Conservation (phyloP, 345 rosid species). For the Jatropha curcas region DNA sequence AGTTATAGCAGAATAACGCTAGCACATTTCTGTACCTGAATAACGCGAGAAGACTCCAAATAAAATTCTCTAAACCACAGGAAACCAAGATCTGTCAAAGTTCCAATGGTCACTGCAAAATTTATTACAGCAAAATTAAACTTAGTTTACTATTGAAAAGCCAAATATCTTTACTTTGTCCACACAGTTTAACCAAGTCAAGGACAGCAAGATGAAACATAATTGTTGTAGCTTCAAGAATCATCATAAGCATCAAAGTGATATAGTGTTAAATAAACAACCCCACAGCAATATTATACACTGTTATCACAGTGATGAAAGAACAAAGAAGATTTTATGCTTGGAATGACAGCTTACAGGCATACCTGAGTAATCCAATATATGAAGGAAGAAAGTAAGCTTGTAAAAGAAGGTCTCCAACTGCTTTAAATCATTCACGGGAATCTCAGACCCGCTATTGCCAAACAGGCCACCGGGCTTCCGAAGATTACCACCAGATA, state of each 20-base stretch:
- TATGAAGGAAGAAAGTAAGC: slow-evolving; percentile 95
- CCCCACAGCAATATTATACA: neutral
- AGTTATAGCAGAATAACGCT: neutral
- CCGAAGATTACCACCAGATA: slow-evolving; percentile 98
- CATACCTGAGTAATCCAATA: slow-evolving; percentile 87
- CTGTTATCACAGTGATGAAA: neutral
- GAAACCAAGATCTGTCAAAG: slow-evolving; percentile 94
- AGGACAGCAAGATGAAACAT: neutral
- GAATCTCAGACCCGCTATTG: slow-evolving; percentile 96
- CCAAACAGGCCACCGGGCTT: slow-evolving; percentile 99
- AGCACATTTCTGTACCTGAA: slow-evolving; percentile 62
- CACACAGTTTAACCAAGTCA: neutral
- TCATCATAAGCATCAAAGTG: neutral
- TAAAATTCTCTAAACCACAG: slow-evolving; percentile 99
- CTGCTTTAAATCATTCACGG: slow-evolving; percentile 87
- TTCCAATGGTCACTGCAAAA: slow-evolving; percentile 75
- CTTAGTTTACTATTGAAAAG: neutral
- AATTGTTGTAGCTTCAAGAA: neutral
- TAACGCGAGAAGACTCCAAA: slow-evolving; percentile 98
- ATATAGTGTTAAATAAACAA: neutral
- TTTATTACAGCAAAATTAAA: slow-evolving; percentile 23
- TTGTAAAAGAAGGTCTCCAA: slow-evolving; percentile 96
- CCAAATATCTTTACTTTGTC: neutral
- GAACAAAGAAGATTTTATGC: neutral
- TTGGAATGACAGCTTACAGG: neutral